These are phyloP conservation scores for Saprolegnia diclina DNA, from an alignment of 352 stramenopile genomes.

Conservation along the genomic window DNA sequence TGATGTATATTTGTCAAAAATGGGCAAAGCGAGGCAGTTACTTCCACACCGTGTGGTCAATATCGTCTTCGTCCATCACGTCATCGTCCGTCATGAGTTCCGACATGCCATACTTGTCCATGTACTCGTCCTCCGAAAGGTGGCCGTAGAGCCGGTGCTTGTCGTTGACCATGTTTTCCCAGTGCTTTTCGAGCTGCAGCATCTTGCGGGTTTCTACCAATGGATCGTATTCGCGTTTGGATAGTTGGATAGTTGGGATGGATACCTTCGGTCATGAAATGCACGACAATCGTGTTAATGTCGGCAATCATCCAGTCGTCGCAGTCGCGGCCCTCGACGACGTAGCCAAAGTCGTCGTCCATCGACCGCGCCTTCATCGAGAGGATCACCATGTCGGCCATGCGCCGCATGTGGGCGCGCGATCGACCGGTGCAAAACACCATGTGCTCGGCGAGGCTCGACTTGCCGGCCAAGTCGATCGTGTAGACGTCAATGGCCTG, in stretches of 20 bases:
- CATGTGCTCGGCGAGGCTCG: slow-evolving; percentile 82
- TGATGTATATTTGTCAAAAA: too few relatives aligned
- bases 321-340: slow-evolving; percentile 80
- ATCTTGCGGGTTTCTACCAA: slow-evolving; percentile 60
- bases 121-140: slow-evolving; percentile 81
- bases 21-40: background rate
- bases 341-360: slow-evolving; percentile 71
- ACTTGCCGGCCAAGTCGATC: slow-evolving; percentile 68
- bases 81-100: slow-evolving; percentile 55
- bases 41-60: slow-evolving; percentile 27
- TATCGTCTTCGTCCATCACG: slow-evolving; percentile 19
- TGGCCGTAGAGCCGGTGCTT: slow-evolving; percentile 75
- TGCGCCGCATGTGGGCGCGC: slow-evolving; percentile 79
- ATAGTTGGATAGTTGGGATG: background rate
- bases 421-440: slow-evolving; percentile 82
- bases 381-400: slow-evolving; percentile 83
- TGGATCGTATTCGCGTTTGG: background rate
- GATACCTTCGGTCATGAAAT: slow-evolving; percentile 59
- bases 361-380: slow-evolving; percentile 69
- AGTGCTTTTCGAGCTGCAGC: slow-evolving; percentile 69
- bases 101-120: slow-evolving; percentile 81
- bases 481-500: slow-evolving; percentile 77
- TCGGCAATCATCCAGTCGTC: slow-evolving; percentile 92
- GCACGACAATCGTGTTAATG: slow-evolving; percentile 86
- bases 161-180: slow-evolving; percentile 79